Evolutionary conservation across 768 basidiomycete species (phyloP), one percentile per base, ranked within the genome.

Genomic region (Roridomyces roridus): DNA sequence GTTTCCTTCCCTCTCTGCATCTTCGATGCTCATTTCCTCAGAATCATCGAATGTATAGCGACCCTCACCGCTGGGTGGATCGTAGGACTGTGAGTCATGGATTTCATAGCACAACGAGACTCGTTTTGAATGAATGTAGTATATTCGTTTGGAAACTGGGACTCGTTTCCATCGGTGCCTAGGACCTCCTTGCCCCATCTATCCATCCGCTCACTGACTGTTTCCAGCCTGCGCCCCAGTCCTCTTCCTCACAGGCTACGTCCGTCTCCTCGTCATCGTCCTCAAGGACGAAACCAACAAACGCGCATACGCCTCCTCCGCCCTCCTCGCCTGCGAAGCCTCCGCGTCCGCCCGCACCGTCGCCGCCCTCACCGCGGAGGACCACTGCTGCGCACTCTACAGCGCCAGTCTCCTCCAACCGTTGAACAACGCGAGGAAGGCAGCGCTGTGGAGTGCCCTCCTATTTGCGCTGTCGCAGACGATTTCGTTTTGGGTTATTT

Each of bases 241-340:
- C 24, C 68, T 91, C 21, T 71, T 90, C 34, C 87, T 86, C 4
- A 74, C 84, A 6, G 95, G 95, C 37, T 94, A 89, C 65, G 88
- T 96, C 57, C 91, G 94, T 42, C 77, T 96, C 48, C 86, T 89
- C 23, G 89, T 96, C 34, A 92, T 97, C 57, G 91, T 94, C 2
- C 73, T 94, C 57, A 96, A 96, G 70, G 94, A 92, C 65, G 84
- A 91, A 64, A 68, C 76, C 55, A 94, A 91, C 77, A 92, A 92
- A 72, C 80, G 79, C 63, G 76, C 87, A 0, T 92, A 98, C 65
- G 89, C 87, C 65, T 73, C 72, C 5, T 92, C 91, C 15, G 91
- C 95, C 6, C 94, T 96, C 57, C 69, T 95, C 14, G 95, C 95
- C 24, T 94, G 93, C 64, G 96, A 98, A 72, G 93, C 94, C 24